Base-by-base conservation (phyloP, 345 rosid genomes). In the Hevea brasiliensis region DNA sequence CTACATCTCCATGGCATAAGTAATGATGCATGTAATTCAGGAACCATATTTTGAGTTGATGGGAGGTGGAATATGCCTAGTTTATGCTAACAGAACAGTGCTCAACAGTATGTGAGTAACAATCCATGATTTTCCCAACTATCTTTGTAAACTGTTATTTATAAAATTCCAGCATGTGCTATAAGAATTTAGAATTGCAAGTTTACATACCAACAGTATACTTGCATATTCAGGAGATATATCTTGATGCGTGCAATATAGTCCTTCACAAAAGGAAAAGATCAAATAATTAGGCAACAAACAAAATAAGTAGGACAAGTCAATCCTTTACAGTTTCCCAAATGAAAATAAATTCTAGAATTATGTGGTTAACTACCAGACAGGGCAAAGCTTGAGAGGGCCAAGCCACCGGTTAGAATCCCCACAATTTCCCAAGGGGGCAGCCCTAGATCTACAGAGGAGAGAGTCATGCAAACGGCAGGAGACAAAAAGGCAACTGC, bases 221-320 rank as follows among this genome's bases (percentile, higher is more conserved):
- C 97, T 94, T 66, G 98, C 98, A 76, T 92, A 92, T 84, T 92
- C 91, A 24, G 93, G 92, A 14, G 97, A 94, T 44, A 94, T 92
- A 85, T 94, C 98, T 81, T 94, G 98, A 88, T 94, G 98, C 10
- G 93, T 92, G 79, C 98, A 94, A 73, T 92, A 92, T 72, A 92
- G 87, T 72, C 95, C 92, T 90, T 86, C 62, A 37, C 44, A 79
- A 67, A 55, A 45, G 21, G 37, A 50, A 62, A 27, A 45, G 17
- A 32, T 35, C 1, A 15, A 53, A 35, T 61, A 17, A 60, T 35
- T 35, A 44, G 20, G 26, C 53, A 72, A 40, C 35, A 67, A 44
- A 63, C 57, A 69, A 26, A 59, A 29, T 35, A 29, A 32, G 50
- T 10, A 15, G 29, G 32, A 51, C 32, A 40, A 74, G 54, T 26